Evolutionary conservation across 1,284 basidiomycete genomes (phyloP).

Genomic region (Phellopilus nigrolimitatus): DNA sequence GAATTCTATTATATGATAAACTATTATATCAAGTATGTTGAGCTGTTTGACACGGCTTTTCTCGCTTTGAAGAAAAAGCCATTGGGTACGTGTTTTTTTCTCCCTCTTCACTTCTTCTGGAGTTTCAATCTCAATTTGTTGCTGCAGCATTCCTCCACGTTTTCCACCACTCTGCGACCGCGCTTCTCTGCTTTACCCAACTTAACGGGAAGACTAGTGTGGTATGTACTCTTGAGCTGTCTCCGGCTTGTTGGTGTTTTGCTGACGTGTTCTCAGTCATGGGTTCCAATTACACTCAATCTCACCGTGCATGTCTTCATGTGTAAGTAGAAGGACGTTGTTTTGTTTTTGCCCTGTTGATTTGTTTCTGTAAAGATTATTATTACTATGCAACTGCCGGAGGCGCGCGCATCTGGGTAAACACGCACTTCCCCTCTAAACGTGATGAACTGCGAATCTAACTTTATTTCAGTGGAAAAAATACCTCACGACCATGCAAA

Average conservation of each 20-base stretch:
- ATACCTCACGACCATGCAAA: constrained; percentile 93
- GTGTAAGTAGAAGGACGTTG: constrained; percentile 59
- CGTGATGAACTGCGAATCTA: not conserved
- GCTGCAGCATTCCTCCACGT: constrained; percentile 89
- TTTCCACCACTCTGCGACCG: constrained; percentile 99
- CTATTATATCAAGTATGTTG: constrained; percentile 95
- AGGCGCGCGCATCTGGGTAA: constrained; percentile 91
- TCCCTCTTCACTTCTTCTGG: not conserved
- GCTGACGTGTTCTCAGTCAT: constrained; percentile 59
- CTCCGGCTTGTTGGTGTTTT: constrained; percentile 11
- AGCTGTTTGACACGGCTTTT: constrained; percentile 94
- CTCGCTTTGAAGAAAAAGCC: constrained; percentile 98
- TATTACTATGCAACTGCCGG: constrained; percentile 97
- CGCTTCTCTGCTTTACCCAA: constrained; percentile 91
- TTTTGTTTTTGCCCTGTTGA: constrained; percentile 6
- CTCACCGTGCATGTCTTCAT: constrained; percentile 95
- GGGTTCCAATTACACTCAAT: constrained; percentile 94
- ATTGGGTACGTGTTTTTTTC: constrained; percentile 54
- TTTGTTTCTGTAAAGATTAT: constrained; percentile 74
- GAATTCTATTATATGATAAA: constrained; percentile 98
- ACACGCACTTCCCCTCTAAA: constrained; percentile 28
- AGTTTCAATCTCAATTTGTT: constrained; percentile 14
- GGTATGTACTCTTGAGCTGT: constrained; percentile 40
- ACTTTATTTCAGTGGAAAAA: constrained; percentile 80
- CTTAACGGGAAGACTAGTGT: constrained; percentile 90